Evolutionary conservation across 129 eudicot genomes (phyloP).

Genomic region (Tagetes patula): DNA sequence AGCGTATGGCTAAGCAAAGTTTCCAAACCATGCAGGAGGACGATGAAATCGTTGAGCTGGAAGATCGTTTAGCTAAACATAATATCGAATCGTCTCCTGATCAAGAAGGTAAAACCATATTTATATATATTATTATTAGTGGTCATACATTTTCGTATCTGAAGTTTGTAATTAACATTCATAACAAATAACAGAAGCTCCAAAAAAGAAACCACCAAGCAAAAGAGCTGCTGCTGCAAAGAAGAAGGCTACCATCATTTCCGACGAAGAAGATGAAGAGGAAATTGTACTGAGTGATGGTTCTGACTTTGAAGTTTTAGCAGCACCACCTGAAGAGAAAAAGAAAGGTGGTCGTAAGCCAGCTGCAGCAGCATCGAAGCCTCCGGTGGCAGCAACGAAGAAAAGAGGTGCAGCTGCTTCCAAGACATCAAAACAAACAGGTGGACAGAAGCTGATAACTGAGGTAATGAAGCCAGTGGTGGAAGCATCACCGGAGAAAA

Average conservation of each 20-base stretch:
- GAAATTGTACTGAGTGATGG: constrained; percentile 43
- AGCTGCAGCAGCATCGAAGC: constrained; percentile 51
- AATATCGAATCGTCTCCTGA: constrained; percentile 81
- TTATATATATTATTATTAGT: background rate
- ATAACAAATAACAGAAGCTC: constrained; percentile 28
- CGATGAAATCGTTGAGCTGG: constrained; percentile 51
- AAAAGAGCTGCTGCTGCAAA: constrained; percentile 54
- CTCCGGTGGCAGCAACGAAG: constrained; percentile 54
- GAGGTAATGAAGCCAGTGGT: constrained; percentile 59
- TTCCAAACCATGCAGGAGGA: constrained; percentile 35
- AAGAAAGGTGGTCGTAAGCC: constrained; percentile 63
- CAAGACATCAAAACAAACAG: constrained; percentile 30
- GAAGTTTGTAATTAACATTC: background rate
- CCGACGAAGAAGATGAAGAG: constrained; percentile 51
- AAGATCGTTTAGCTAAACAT: constrained; percentile 70
- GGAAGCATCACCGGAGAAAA: constrained; percentile 72
- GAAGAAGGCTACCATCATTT: constrained; percentile 48
- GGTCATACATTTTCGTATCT: background rate
- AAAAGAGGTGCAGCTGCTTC: constrained; percentile 63
- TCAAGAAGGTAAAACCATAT: constrained; percentile 50
- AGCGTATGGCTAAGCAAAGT: constrained; percentile 64
- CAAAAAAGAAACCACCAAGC: constrained; percentile 48
- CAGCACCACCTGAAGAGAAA: constrained; percentile 37
- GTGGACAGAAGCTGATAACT: constrained; percentile 58
- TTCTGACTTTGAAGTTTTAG: constrained; percentile 43